A percentile compares a stretch with the other conserved stretches of the same genome.
Evolutionary conservation across 2,329 filamentous ascomycete species (phyloP).

Genomic region (Gyromitra esculenta): DNA sequence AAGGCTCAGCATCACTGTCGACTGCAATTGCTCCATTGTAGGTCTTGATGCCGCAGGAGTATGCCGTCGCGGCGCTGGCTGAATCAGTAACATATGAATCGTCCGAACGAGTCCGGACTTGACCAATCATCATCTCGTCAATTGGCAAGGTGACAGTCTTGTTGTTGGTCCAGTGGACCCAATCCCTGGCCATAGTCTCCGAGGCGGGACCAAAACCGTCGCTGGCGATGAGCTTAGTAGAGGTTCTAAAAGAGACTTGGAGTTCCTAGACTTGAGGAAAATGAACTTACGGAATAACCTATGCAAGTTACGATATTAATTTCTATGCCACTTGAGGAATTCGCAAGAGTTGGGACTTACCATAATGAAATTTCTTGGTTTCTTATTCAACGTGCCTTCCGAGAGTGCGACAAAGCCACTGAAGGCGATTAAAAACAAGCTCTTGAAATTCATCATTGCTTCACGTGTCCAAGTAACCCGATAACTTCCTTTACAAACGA

Average conservation of each 20-base stretch:
- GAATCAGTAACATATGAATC: constrained; percentile 62
- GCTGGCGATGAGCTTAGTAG: constrained; percentile 30
- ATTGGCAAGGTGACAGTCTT: constrained; percentile 50
- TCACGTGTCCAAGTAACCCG: constrained; percentile 16
- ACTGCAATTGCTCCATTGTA: constrained; percentile 61
- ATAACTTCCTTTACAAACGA: constrained; percentile 21
- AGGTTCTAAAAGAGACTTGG: background rate
- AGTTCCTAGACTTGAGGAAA: background rate
- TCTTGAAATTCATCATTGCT: constrained; percentile 40
- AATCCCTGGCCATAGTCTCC: constrained; percentile 53
- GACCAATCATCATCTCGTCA: constrained; percentile 58
- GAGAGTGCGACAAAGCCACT: constrained; percentile 44
- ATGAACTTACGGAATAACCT: constrained; percentile 52
- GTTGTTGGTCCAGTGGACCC: constrained; percentile 54
- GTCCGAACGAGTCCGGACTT: constrained; percentile 58
- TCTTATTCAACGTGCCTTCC: constrained; percentile 29
- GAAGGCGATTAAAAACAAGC: constrained; percentile 51
- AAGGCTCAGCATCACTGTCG: constrained; percentile 59
- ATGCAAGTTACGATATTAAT: constrained; percentile 1
- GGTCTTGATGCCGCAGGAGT: constrained; percentile 61
- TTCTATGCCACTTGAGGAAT: background rate
- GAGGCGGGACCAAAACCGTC: constrained; percentile 55
- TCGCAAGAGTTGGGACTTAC: constrained; percentile 23
- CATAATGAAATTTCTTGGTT: constrained; percentile 55
- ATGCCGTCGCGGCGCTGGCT: constrained; percentile 62